Evolutionary conservation across 2,329 filamentous ascomycete genomes (phyloP), one percentile per base, ranked within the genome.

Genomic region (Colletotrichum sansevieriae): DNA sequence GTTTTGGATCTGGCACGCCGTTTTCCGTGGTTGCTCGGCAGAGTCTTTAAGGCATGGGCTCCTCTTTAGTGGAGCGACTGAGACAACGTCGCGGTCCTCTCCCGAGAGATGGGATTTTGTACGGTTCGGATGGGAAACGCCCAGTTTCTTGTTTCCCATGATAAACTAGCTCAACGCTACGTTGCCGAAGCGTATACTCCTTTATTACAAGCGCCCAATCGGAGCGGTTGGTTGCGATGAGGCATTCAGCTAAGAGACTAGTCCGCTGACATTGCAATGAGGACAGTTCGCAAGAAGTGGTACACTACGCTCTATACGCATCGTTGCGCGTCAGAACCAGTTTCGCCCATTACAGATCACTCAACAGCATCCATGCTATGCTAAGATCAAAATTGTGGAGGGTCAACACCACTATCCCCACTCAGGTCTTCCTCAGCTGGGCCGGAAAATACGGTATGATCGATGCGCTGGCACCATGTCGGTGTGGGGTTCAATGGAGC

Each of bases 101-200:
- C 35, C 49, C 57, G 18, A 20, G 29, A 41, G 57, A 15, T 59
- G 8, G 56, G 56, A 25, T 37, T 41, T 18, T 33, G 43, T 25
- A 52, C 18, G 15, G 22, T 60, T 33, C 37, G 13, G 7, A 18
- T 57, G 37, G 35, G n/a, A 56, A 56, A 55, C 33, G 35, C 52
- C 33, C 33, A 13, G 13, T 39, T 41, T n/a, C 22, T 33, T n/a
- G 20, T 58, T 39, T n/a, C 18, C 15, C 35, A 15, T 51, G n/a
- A 49, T 11, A 63, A 68, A 70, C 63, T 68, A 70, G 67, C 64
- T 70, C 64, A 70, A 70, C 63, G 63, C 67, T 58, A 63, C 54
- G 9, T 20, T 9, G 7, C 43, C 33, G 33, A 63, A 37, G 29
- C 35, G 58, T 55, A 9, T 35, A n/a, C 9, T 20, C 35, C 29